Evolutionary conservation across 2,329 filamentous ascomycete species (phyloP).

Genomic region (Talaromyces sp.): DNA sequence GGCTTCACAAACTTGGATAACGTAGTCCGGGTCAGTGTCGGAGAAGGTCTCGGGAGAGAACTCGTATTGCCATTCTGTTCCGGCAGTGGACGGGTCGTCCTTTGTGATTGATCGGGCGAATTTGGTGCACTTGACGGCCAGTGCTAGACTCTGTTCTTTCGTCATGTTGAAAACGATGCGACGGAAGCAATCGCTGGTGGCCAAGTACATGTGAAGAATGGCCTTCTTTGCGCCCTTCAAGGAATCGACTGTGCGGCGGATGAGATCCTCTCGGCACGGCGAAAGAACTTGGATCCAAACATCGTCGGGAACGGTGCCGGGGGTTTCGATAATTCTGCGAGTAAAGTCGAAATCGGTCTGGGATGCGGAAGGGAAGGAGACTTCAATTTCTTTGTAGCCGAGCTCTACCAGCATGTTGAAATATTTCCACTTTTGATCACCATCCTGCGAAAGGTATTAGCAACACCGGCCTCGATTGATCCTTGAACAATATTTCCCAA

Average conservation of each 20-base stretch:
- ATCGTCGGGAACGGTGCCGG: conserved; percentile 79
- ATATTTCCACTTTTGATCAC: conserved; percentile 91
- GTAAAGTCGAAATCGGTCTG: conserved; percentile 97
- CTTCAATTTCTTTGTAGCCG: conserved; percentile 97
- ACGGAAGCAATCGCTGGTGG: conserved; percentile 94
- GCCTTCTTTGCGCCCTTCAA: conserved; percentile 88
- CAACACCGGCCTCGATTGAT: neutral
- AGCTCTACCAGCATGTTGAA: conserved; percentile 91
- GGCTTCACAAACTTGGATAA: conserved; percentile 79
- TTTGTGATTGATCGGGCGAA: conserved; percentile 89
- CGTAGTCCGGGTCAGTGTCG: conserved; percentile 81
- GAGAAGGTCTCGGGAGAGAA: conserved; percentile 69
- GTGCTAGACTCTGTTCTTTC: conserved; percentile 74
- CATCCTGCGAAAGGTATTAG: conserved; percentile 60
- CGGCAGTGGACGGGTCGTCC: conserved; percentile 58
- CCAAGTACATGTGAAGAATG: conserved; percentile 92
- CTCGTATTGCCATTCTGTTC: conserved; percentile 56
- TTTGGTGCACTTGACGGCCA: conserved; percentile 82
- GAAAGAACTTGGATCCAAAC: conserved; percentile 90
- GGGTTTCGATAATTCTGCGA: conserved; percentile 78
- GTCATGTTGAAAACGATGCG: conserved; percentile 85
- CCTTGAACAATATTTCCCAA: neutral
- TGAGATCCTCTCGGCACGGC: conserved; percentile 88
- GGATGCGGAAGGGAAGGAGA: conserved; percentile 91
- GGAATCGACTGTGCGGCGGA: conserved; percentile 83